Conservation (phyloP, 805 yeast genomes). For the Starmerella vaccinii region DNA sequence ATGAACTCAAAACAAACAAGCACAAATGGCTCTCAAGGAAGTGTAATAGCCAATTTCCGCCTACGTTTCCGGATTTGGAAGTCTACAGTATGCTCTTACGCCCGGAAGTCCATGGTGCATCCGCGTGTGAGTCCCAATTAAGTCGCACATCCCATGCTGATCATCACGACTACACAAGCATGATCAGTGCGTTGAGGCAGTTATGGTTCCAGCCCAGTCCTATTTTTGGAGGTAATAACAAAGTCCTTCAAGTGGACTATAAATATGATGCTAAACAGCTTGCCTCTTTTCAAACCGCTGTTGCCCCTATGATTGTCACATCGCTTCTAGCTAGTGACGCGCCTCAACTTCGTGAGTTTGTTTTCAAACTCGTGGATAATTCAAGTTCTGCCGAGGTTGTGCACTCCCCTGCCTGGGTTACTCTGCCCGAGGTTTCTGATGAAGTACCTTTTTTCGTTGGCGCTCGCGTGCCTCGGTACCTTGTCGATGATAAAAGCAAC, state of each 20-base stretch:
- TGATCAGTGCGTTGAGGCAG: neutral
- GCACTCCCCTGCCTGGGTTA: neutral
- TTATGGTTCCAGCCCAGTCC: constrained; percentile 8
- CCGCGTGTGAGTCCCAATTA: neutral
- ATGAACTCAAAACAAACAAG: constrained; percentile 24
- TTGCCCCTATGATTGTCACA: neutral
- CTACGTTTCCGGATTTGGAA: constrained; percentile 16
- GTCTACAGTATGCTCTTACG: constrained; percentile 7
- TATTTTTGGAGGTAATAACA: neutral
- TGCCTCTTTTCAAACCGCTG: neutral
- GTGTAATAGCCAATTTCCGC: constrained; percentile 10
- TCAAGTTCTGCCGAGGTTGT: constrained; percentile 1
- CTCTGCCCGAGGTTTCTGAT: too few relatives aligned
- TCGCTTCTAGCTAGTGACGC: neutral
- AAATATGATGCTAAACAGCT: neutral
- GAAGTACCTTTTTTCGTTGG: neutral
- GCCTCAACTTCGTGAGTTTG: neutral
- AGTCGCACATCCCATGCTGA: neutral
- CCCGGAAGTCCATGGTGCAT: neutral
- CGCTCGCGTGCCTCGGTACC: neutral
- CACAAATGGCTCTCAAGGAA: constrained; percentile 17
- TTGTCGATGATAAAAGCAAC: neutral
- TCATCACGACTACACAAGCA: neutral
- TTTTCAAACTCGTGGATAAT: neutral
- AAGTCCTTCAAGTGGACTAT: neutral